Base-by-base conservation (phyloP, 164 flowering plant species). In the Tetracentron sinense region DNA sequence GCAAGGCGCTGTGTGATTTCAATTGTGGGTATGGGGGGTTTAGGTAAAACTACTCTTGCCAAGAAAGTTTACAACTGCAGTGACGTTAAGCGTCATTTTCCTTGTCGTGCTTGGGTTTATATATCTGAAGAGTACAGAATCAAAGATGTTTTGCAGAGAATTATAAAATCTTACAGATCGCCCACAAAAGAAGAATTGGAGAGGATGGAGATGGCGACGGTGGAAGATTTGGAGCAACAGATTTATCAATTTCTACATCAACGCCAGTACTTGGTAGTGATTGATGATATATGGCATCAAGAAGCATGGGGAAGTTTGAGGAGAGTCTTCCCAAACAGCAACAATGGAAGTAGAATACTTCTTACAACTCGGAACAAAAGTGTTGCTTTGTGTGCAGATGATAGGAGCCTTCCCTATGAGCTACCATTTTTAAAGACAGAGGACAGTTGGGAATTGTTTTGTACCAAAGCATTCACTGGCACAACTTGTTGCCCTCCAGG, bases 271-370 rank as follows among this genome's bases (percentile, higher is more conserved):
- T 26, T 77, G 12, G 51, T 76, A 5, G 72, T 81, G 1, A 20
- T 82, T 33, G 85, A 82, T 61, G 83, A 82, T 64, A 54, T 80
- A 5, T 80, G 81, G 82, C 20, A 35, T 0, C 20, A 0, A 2
- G 64, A 64, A 4, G 71, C 65, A 2, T 79, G 79, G 78, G 51
- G 61, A 30, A 52, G 44, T 21, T 21, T 77, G 17, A 59, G 67
- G 48, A 22, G 11, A 20, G 78, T 73, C n/a, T 75, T 82, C 12
- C 83, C 77, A 1, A 62, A 70, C 26, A 35, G 35, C 20, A 46
- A 28, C 0, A 67, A 30, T 4, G 63, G 74, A 22, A 77, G 83
- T 61, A 72, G 69, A 69, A 60, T 81, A 15, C 7, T 84, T 33
- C 42, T 78, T 23, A 84, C 82, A 0, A 78, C 76, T 25, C 82